Evolutionary conservation across 805 yeast genomes (phyloP).

Genomic region (Pichia pseudocactophila): DNA sequence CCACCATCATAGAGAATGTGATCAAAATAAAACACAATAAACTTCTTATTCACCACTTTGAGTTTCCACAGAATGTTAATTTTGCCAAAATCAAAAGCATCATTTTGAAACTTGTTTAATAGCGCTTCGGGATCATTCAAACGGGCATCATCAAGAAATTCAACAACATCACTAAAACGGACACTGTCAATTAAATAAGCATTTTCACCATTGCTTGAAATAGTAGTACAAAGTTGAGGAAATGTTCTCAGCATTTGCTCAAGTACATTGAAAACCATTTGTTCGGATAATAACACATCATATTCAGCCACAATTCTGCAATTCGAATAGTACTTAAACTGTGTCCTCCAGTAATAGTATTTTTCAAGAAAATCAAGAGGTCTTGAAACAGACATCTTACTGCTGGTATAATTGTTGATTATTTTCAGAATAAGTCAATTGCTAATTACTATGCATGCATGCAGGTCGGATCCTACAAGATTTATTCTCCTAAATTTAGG

Average conservation of each 20-base stretch:
- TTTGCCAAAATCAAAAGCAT: not conserved
- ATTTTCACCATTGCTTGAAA: not conserved
- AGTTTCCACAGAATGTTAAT: constrained; percentile 19
- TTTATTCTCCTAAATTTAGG: too few relatives aligned
- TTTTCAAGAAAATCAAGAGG: constrained; percentile 3
- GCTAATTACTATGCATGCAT: too few relatives aligned
- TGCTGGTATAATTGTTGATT: too few relatives aligned
- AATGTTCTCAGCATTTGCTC: constrained; percentile 8
- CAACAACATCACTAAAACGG: constrained; percentile 13
- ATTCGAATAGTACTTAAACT: constrained; percentile 1
- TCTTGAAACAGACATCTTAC: not conserved
- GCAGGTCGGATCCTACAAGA: too few relatives aligned
- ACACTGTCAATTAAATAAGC: not conserved
- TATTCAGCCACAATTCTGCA: constrained; percentile 8
- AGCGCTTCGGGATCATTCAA: not conserved
- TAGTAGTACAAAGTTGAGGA: not conserved
- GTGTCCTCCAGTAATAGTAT: constrained; percentile 10
- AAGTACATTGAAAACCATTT: constrained; percentile 6
- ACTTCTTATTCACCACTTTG: constrained; percentile 2
- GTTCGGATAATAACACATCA: not conserved
- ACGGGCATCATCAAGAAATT: constrained; percentile 10
- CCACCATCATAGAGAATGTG: constrained; percentile 30
- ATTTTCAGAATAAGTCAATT: too few relatives aligned
- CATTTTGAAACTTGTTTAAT: not conserved
- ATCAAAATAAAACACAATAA: constrained; percentile 18